Evolutionary conservation across 768 basidiomycete genomes (phyloP), one percentile per base, ranked within the genome.

Genomic region (Lepiota subincarnata): DNA sequence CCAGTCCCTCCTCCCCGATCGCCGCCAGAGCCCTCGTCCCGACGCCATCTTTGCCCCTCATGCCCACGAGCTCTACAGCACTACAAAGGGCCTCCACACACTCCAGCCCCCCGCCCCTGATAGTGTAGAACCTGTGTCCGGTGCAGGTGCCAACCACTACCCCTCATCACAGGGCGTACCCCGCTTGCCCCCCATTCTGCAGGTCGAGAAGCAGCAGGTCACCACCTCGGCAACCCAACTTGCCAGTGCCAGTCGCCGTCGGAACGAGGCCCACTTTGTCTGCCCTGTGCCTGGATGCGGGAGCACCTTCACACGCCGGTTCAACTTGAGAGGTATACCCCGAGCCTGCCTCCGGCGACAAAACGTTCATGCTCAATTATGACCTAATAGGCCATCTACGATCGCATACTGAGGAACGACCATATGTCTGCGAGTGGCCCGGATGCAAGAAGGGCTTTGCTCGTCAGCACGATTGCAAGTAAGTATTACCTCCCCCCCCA

Each of bases 401-500:
- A 62, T 96, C 94, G 14, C 94, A 98, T 69, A 96, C 93, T 6
- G 93, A 96, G 68, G 93, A 97, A 70, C 79, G 93, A 50, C 94
- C 94, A 35, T 98, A 92, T 70, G 82, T 91, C 55, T 97, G 94
- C 68, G 87, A 91, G 55, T 94, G 89, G 81, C 89, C 91, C 11
- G 93, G 92, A 26, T 98, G 94, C 68, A 89, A 88, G 66, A 98
- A 97, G 67, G 88, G 91, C 20, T 96, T 97, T 66, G 94, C 94
- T 47, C 81, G 94, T 41, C 92, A 95, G 67, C 94, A 98, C 68
- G 94, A 98, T 66, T 96, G 93, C 89, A 97, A 97, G 87, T 89
- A 64, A 66, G 88, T 83, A 8, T n/a, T n/a, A n/a, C n/a, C n/a
- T n/a, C n/a, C n/a, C n/a, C n/a, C n/a, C n/a, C n/a, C n/a, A n/a